These are phyloP conservation scores for Phoma sp. DNA, from an alignment of 2,329 filamentous ascomycete species.

Conservation along the genomic window DNA sequence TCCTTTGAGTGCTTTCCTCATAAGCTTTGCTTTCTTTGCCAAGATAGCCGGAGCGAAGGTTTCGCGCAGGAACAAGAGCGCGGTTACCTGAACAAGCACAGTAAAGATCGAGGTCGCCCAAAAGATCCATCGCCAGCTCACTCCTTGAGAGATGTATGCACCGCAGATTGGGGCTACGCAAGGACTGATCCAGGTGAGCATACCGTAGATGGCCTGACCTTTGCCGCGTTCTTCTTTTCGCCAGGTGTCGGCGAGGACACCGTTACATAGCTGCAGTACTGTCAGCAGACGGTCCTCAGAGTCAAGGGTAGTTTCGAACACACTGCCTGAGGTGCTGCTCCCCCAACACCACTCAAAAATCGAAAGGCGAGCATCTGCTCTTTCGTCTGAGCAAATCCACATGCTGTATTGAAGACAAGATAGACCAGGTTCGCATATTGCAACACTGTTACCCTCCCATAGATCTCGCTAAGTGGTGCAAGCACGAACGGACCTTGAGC, in stretches of 20 bases:
- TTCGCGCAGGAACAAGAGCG: conserved; percentile 64
- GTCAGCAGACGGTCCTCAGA: conserved; percentile 1
- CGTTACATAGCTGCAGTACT: conserved; percentile 37
- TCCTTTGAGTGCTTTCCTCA: conserved; percentile 53
- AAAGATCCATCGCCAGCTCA: conserved; percentile 74
- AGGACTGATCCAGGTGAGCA: conserved; percentile 68
- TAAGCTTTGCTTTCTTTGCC: conserved; percentile 51
- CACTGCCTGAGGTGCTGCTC: conserved; percentile 42
- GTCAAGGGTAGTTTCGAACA: conserved; percentile 5
- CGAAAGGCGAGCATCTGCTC: conserved; percentile 45
- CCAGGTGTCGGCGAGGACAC: conserved; percentile 61
- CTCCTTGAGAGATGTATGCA: conserved; percentile 32
- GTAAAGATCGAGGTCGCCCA: conserved; percentile 69
- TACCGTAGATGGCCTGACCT: conserved; percentile 66
- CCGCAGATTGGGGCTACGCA: conserved; percentile 58
- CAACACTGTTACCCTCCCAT: conserved; percentile 42
- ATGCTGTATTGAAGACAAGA: conserved; percentile 43
- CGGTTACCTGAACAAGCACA: conserved; percentile 64
- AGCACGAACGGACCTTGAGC: conserved; percentile 47
- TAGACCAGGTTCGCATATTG: conserved; percentile 45
- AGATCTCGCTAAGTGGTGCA: conserved; percentile 46
- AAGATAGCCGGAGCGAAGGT: conserved; percentile 57
- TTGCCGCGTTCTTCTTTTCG: conserved; percentile 66
- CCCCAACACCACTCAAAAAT: conserved; percentile 44
- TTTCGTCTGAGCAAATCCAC: conserved; percentile 41